Conservation (phyloP, 495 filamentous ascomycete species). For the Penicillium samsonianum region DNA sequence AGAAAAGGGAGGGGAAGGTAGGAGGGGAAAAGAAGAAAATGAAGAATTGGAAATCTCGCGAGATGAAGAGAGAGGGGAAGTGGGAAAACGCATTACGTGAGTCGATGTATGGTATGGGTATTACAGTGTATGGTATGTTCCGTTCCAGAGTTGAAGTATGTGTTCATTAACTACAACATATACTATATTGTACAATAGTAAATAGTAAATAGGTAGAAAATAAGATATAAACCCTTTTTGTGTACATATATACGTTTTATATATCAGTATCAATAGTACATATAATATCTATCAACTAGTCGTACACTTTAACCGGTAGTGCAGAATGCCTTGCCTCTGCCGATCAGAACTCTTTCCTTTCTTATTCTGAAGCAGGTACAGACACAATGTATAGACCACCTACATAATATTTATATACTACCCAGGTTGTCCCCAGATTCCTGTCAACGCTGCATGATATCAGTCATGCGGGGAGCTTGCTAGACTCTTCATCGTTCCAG, state of each 20-base stretch:
- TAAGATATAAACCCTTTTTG: neutral
- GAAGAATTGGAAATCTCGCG: conserved; percentile 44
- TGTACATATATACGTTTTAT: neutral
- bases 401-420: neutral
- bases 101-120: conserved; percentile 9
- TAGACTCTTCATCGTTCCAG: conserved; percentile 14
- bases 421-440: conserved; percentile 13
- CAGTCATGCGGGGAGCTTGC: conserved; percentile 19
- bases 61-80: conserved; percentile 38
- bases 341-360: neutral
- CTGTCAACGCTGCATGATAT: conserved; percentile 16
- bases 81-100: conserved; percentile 32
- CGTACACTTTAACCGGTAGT: neutral
- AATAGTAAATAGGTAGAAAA: neutral
- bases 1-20: conserved; percentile 37
- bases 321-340: conserved; percentile 3
- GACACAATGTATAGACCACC: neutral
- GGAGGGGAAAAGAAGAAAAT: conserved; percentile 42
- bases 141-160: neutral
- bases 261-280: conserved; percentile 3
- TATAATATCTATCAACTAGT: conserved; percentile 2
- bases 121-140: conserved; percentile 19
- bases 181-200: too few relatives aligned
- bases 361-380: neutral
- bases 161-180: too few relatives aligned